A percentile compares a stretch with the other conserved stretches of the same genome.
These are phyloP conservation scores for Elaeagnus macrophylla DNA, from an alignment of 306 rosid genomes.

Conservation along the genomic window DNA sequence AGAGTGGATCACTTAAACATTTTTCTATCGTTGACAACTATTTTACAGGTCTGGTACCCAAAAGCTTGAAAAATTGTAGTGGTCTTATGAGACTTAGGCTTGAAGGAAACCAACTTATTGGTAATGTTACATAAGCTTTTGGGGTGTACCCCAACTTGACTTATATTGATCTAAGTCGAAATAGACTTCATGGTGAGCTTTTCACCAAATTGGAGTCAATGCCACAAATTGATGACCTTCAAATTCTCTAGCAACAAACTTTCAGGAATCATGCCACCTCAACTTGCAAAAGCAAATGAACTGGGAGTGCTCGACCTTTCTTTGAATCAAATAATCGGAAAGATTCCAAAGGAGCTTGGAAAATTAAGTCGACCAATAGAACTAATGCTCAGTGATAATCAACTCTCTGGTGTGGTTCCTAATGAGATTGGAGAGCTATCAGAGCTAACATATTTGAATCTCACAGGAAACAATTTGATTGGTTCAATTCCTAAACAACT, in stretches of 20 bases:
- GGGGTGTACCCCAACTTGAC: conserved; percentile 29
- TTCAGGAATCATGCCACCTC: conserved; percentile 5
- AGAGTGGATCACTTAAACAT: not conserved
- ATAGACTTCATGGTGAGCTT: conserved; percentile 17
- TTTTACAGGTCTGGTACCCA: conserved; percentile 16
- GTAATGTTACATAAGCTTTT: conserved; percentile 20
- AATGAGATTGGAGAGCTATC: not conserved
- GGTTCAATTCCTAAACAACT: not conserved
- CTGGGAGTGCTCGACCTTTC: not conserved
- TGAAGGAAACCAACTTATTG: conserved; percentile 17
- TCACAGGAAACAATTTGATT: not conserved
- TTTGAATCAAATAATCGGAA: not conserved
- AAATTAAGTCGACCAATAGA: not conserved
- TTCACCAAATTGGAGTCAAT: conserved; percentile 5
- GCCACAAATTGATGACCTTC: not conserved
- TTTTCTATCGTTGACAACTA: conserved; percentile 8
- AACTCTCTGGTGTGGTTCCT: not conserved
- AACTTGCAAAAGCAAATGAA: not conserved
- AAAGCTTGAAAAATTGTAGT: conserved; percentile 24
- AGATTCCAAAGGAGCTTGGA: not conserved
- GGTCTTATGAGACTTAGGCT: conserved; percentile 16
- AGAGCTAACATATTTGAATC: not conserved
- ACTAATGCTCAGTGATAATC: not conserved
- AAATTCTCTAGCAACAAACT: not conserved
- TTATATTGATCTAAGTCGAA: conserved; percentile 19